Evolutionary conservation across 176 grass and related monocot genomes (phyloP).

Genomic region (Lolium multiflorum): DNA sequence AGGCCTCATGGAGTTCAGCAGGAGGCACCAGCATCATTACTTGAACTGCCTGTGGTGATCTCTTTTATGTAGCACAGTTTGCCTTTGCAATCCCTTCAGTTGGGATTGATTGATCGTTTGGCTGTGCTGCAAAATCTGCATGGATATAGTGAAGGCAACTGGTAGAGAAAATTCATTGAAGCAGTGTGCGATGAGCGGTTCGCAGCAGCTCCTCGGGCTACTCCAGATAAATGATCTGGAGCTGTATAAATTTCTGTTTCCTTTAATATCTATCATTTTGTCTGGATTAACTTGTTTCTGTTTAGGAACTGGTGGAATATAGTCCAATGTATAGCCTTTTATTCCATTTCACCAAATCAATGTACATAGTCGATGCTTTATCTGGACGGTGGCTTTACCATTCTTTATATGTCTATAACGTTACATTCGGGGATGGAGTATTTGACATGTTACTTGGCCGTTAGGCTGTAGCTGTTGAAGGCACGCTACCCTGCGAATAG

Average conservation of each 20-base stretch:
- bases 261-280: background rate
- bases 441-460: background rate
- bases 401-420: background rate
- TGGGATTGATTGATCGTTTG: background rate
- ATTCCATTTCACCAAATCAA: slow-evolving; percentile 23
- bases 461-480: too few relatives aligned
- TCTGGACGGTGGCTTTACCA: background rate
- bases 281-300: background rate
- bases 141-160: background rate
- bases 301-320: slow-evolving; percentile 27
- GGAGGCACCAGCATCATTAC: slow-evolving; percentile 62
- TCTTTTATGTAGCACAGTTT: slow-evolving; percentile 9
- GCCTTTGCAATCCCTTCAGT: background rate
- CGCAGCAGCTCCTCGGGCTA: slow-evolving; percentile 27
- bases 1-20: slow-evolving; percentile 72
- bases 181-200: slow-evolving; percentile 36
- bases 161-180: background rate
- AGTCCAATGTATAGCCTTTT: slow-evolving; percentile 47
- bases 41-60: slow-evolving; percentile 59
- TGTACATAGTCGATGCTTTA: slow-evolving; percentile 47
- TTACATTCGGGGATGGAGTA: background rate
- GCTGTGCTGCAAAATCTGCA: background rate
- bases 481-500: too few relatives aligned
- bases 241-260: slow-evolving; percentile 41
- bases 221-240: slow-evolving; percentile 35